Conservation (phyloP, 768 basidiomycete genomes). For the Boletus rubescentipes region DNA sequence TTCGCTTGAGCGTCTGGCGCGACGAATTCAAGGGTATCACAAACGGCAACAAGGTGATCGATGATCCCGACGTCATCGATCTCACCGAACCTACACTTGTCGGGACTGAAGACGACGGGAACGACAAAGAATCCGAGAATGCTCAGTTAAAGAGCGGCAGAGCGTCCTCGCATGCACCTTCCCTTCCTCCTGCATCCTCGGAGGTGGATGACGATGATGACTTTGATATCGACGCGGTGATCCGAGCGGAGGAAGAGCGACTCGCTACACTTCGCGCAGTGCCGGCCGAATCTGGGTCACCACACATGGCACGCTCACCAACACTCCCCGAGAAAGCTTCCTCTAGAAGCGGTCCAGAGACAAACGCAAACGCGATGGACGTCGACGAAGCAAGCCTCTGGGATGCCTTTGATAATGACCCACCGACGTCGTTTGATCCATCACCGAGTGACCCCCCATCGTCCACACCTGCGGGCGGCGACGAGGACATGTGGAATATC, state of each 20-base stretch:
- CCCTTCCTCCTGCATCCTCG: conserved; percentile 40
- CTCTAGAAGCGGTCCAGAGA: conserved; percentile 7
- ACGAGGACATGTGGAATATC: conserved; percentile 75
- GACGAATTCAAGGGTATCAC: conserved; percentile 58
- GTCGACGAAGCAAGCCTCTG: conserved; percentile 43
- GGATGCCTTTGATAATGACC: conserved; percentile 26
- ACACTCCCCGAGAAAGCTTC: conserved; percentile 6
- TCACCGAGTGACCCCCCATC: conserved; percentile 1
- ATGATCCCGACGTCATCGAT: conserved; percentile 29
- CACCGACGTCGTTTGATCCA: neutral
- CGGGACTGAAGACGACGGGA: conserved; percentile 25
- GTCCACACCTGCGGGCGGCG: conserved; percentile 34
- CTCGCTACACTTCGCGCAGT: conserved; percentile 23
- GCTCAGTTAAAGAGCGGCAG: conserved; percentile 18
- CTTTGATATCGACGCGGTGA: conserved; percentile 52
- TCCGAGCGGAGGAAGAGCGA: conserved; percentile 44
- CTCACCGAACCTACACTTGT: conserved; percentile 29
- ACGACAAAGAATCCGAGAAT: conserved; percentile 12
- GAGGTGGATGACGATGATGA: conserved; percentile 46
- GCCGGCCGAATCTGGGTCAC: conserved; percentile 3
- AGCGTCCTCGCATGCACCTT: conserved; percentile 40
- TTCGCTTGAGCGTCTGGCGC: conserved; percentile 71
- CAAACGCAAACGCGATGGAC: conserved; percentile 19
- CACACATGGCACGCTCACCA: neutral
- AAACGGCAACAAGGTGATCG: conserved; percentile 32